phyloP scores from a whole-genome alignment of 2,329 filamentous ascomycete genomes.

The Aspergillus udagawae region DNA sequence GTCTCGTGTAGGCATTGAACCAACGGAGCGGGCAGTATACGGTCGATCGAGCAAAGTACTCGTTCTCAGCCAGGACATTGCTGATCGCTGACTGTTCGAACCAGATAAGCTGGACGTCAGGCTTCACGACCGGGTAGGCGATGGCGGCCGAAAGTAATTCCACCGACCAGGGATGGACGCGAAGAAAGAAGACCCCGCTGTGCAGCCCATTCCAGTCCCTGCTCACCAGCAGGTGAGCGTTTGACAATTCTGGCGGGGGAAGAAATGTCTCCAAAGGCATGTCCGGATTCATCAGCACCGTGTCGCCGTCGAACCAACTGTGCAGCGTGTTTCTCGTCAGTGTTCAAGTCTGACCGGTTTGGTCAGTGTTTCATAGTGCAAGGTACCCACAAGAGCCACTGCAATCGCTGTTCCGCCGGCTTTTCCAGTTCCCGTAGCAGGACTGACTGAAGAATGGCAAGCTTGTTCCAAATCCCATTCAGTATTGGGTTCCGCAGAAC shows the following conservation, averaged over 20 bases:
- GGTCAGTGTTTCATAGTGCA: neutral
- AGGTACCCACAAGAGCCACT: slow-evolving; percentile 29
- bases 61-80: slow-evolving; percentile 10
- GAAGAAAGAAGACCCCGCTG: slow-evolving; percentile 31
- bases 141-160: slow-evolving; percentile 26
- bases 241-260: slow-evolving; percentile 23
- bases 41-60: slow-evolving; percentile 12
- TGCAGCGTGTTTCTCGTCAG: too few species aligned
- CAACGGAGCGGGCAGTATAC: slow-evolving; percentile 13
- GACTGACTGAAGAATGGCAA: slow-evolving; percentile 39
- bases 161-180: slow-evolving; percentile 33
- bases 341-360: neutral
- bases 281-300: slow-evolving; percentile 31
- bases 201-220: slow-evolving; percentile 34
- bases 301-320: slow-evolving; percentile 34
- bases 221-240: slow-evolving; percentile 28
- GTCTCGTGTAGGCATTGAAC: slow-evolving; percentile 16
- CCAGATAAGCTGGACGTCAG: slow-evolving; percentile 17
- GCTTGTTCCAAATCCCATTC: slow-evolving; percentile 45
- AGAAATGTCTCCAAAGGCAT: slow-evolving; percentile 32
- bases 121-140: slow-evolving; percentile 20
- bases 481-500: slow-evolving; percentile 41
- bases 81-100: slow-evolving; percentile 13
- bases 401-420: slow-evolving; percentile 20
- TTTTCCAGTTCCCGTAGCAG: slow-evolving; percentile 28